Percentiles rank a stretch among this genome's conserved stretches.
phyloP scores from a whole-genome alignment of 805 yeast species.

The Kodamaea restingae region DNA sequence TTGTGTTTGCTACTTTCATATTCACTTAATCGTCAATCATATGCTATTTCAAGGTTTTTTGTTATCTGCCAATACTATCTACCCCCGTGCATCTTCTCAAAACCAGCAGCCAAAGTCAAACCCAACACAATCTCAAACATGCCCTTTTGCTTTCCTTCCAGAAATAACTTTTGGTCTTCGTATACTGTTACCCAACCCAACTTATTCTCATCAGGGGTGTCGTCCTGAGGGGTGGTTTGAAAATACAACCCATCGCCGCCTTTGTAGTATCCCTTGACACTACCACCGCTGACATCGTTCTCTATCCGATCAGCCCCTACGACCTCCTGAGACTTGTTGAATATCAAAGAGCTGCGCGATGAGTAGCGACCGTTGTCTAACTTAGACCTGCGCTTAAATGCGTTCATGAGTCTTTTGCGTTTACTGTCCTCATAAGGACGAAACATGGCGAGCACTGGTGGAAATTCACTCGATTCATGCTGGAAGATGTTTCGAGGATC shows the following conservation, averaged over 20 bases:
- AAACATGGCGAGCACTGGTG: conserved; percentile 24
- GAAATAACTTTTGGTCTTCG: conserved; percentile 36
- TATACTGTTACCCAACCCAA: conserved; percentile 64
- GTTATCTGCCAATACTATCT: not conserved
- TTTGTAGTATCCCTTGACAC: conserved; percentile 29
- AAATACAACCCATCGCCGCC: conserved; percentile 56
- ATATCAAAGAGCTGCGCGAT: conserved; percentile 1
- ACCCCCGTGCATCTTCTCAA: conserved; percentile 19
- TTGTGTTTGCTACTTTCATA: too few relatives aligned
- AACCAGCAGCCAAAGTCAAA: conserved; percentile 49
- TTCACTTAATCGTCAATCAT: too few relatives aligned
- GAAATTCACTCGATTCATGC: conserved; percentile 14
- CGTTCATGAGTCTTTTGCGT: conserved; percentile 35
- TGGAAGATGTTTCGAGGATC: conserved; percentile 27
- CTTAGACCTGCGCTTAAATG: conserved; percentile 22
- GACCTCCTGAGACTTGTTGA: conserved; percentile 3
- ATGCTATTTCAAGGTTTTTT: too few relatives aligned
- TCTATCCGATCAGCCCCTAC: conserved; percentile 13
- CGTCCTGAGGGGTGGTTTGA: conserved; percentile 49
- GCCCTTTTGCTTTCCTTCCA: conserved; percentile 28
- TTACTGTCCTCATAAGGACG: conserved; percentile 39
- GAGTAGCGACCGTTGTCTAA: conserved; percentile 1
- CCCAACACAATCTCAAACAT: conserved; percentile 55
- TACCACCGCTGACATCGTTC: conserved; percentile 22
- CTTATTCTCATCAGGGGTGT: conserved; percentile 55